Evolutionary conservation across 345 rosid genomes (phyloP), one percentile per base, ranked within the genome.

Genomic region (Eutrema japonicum): DNA sequence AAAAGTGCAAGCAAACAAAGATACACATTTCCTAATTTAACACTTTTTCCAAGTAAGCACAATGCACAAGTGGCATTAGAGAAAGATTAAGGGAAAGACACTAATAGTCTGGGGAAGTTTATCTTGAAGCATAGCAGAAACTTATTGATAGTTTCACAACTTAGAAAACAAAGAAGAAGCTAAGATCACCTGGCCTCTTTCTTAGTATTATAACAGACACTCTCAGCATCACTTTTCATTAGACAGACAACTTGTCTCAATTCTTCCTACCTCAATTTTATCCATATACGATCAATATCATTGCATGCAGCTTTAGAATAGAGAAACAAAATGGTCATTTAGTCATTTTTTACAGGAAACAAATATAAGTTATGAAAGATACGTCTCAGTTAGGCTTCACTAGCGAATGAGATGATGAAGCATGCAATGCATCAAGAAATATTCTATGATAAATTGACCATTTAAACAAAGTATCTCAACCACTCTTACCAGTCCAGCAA

Each of bases 401-500:
- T 33, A 55, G 73, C 30, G 22, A 42, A 55, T 14, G 61, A 56
- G 54, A 56, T 43, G 47, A 47, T 58, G 47, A 35, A 18, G 10
- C 46, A 47, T 36, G 74, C 56, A 57, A 46, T 45, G 57, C 12
- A 57, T 46, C 27, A 70, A 57, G 13, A 18, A 56, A 32, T 32
- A 45, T 10, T 22, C 45, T 35, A 35, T 36, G 51, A 38, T 33
- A 33, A 22, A 12, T 14, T 63, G 55, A 42, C 45, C 53, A 40
- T 33, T 27, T 45, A 58, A 63, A 74, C 14, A 62, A 50, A 66
- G 58, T 29, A 52, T 47, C 38, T 30, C 46, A 73, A 40, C 10
- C 61, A 40, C 43, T 76, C 89, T 85, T 75, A 96, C 99, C 96
- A 92, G 81, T 82, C 87, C 97, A 11, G 96, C 96, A 67, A 92